Evolutionary conservation across 257 asterid genomes (phyloP), one percentile per base, ranked within the genome.

Genomic region (Gentiana straminea): DNA sequence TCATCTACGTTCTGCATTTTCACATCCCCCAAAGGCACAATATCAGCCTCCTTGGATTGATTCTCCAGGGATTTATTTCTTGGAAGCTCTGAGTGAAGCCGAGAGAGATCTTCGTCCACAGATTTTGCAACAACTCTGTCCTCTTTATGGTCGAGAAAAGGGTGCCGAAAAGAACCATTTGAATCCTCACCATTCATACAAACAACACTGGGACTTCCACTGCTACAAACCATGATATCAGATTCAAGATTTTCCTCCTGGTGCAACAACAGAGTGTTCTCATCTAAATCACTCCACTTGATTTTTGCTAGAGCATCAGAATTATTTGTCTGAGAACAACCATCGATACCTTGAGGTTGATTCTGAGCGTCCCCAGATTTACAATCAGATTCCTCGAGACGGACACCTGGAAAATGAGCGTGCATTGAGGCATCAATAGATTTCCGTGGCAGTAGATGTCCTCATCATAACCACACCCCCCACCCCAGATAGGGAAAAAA

Each of bases 251-350:
- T 56, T 65, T 66, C 77, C 60, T 80, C 81, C 36, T 70, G 80
- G 67, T 81, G 46, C 51, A 66, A 50, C 55, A 74, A 60, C 69
- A 88, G 81, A 33, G 84, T 76, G 60, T 81, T 74, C 70, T 88
- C 98, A 70, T 84, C 97, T 83, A 92, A 75, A 68, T 92, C 93
- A 51, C 98, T 95, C 98, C 95, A 92, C 77, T 81, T 92, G 71
- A 92, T 76, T 70, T 81, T 80, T 2, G 87, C 84, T 43, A 79
- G 81, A 61, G 70, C 70, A 12, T 57, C 68, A 50, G 57, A 36
- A 55, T 35, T 74, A 62, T 67, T 75, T 59, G 65, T 73, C 44
- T 56, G 68, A 24, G 74, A 64, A 64, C 72, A 82, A 48, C 60
- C 66, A 70, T 69, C 55, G 57, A 64, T 64, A 49, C 59, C 78